Evolutionary conservation across 1,139 yeast species (phyloP).

Genomic region (Pichia sp.): DNA sequence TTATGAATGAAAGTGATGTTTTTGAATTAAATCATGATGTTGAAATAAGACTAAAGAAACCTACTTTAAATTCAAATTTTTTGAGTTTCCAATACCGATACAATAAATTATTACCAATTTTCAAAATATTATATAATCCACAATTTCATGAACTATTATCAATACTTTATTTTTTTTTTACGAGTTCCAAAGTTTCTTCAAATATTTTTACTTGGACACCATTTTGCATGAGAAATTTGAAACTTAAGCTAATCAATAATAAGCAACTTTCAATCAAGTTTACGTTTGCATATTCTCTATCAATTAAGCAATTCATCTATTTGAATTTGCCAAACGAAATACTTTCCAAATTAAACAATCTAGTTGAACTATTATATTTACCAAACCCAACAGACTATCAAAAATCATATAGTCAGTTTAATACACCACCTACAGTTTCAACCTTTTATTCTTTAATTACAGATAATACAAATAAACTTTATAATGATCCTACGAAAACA

Average conservation of each 20-base stretch:
- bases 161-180: constrained; percentile 8
- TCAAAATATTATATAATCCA: not conserved
- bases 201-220: constrained; percentile 4
- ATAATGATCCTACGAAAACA: constrained; percentile 5
- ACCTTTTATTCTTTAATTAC: constrained; percentile 32
- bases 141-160: constrained; percentile 5
- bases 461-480: constrained; percentile 22
- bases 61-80: not conserved
- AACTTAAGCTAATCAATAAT: not conserved
- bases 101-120: constrained; percentile 4
- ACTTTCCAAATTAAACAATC: constrained; percentile 15
- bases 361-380: constrained; percentile 17
- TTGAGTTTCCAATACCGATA: not conserved
- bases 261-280: constrained; percentile 2
- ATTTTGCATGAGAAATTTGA: constrained; percentile 6
- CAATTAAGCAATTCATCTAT: constrained; percentile 18
- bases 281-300: constrained; percentile 9
- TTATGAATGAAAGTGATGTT: not conserved
- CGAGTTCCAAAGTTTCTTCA: constrained; percentile 8
- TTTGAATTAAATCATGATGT: not conserved
- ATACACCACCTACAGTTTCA: constrained; percentile 21
- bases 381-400: constrained; percentile 24
- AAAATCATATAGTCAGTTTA: constrained; percentile 8
- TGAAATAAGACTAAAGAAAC: not conserved
- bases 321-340: constrained; percentile 14